These are phyloP conservation scores for Gossypium davidsonii DNA, from an alignment of 441 rosid species.

Conservation along the genomic window DNA sequence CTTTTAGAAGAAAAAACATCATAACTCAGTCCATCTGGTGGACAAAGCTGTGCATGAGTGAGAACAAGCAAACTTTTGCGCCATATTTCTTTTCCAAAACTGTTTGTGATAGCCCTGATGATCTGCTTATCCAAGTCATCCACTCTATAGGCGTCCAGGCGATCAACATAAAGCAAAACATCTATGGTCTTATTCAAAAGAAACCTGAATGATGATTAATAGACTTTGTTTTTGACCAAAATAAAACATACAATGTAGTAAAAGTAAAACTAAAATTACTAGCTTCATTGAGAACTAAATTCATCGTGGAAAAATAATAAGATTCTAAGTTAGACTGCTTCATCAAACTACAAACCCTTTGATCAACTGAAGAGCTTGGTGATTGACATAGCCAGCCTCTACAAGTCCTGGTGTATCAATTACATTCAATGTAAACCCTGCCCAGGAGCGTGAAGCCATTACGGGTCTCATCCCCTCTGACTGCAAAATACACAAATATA, in stretches of 20 bases:
- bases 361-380: constrained; percentile 80
- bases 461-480: constrained; percentile 76
- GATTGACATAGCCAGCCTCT: constrained; percentile 91
- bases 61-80: constrained; percentile 67
- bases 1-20: constrained; percentile 64
- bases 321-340: not conserved
- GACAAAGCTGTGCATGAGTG: constrained; percentile 87
- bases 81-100: constrained; percentile 88
- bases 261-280: not conserved
- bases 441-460: constrained; percentile 73
- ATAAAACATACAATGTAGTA: not conserved
- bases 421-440: constrained; percentile 78
- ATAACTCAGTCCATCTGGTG: constrained; percentile 71
- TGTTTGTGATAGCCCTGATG: constrained; percentile 56
- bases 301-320: not conserved
- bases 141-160: constrained; percentile 90
- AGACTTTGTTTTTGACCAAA: constrained; percentile 1
- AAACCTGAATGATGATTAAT: constrained; percentile 44
- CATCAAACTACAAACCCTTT: constrained; percentile 51
- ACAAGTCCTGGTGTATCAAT: constrained; percentile 91
- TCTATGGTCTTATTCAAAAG: constrained; percentile 79
- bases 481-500: constrained; percentile 31
- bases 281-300: not conserved
- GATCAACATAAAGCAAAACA: constrained; percentile 80
- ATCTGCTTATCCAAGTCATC: constrained; percentile 90